Evolutionary conservation across 2,329 filamentous ascomycete species (phyloP).

Genomic region (Parastagonospora avenae): DNA sequence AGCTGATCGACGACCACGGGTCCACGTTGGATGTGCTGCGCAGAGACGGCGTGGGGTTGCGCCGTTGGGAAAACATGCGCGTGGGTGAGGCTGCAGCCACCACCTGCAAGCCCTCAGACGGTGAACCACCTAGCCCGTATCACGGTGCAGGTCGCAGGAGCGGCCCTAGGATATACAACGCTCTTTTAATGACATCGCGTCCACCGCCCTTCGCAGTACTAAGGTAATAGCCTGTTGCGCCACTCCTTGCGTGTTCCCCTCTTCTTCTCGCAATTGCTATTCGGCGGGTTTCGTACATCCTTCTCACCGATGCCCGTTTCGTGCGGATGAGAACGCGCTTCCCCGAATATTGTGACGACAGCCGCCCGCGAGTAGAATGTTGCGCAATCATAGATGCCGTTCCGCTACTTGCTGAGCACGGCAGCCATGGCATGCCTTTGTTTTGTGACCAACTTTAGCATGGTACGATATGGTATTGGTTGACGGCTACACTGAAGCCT

Average conservation of each 20-base stretch:
- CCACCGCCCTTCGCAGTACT: slow-evolving; percentile 2
- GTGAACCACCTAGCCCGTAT: slow-evolving; percentile 9
- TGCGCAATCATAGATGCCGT: slow-evolving; percentile 21
- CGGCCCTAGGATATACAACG: slow-evolving; percentile 18
- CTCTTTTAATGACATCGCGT: slow-evolving; percentile 7
- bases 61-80: slow-evolving; percentile 22
- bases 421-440: slow-evolving; percentile 14
- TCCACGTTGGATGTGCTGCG: slow-evolving; percentile 30
- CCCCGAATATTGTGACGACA: slow-evolving; percentile 16
- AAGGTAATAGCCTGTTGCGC: slow-evolving; percentile 1
- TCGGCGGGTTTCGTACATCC: slow-evolving; percentile 10
- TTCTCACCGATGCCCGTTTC: slow-evolving; percentile 15
- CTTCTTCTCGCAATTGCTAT: slow-evolving; percentile 3
- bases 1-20: slow-evolving; percentile 40
- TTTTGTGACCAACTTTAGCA: slow-evolving; percentile 5
- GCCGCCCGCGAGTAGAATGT: slow-evolving; percentile 13
- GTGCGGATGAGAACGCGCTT: slow-evolving; percentile 18
- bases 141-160: slow-evolving; percentile 17
- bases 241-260: slow-evolving; percentile 8
- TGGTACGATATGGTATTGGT: not conserved
- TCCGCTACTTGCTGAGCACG: slow-evolving; percentile 11
- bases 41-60: slow-evolving; percentile 32
- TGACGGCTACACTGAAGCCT: not conserved
- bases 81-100: slow-evolving; percentile 24
- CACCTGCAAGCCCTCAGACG: slow-evolving; percentile 18